phyloP scores from a whole-genome alignment of 768 basidiomycete genomes.

The Trametopsis cervina region DNA sequence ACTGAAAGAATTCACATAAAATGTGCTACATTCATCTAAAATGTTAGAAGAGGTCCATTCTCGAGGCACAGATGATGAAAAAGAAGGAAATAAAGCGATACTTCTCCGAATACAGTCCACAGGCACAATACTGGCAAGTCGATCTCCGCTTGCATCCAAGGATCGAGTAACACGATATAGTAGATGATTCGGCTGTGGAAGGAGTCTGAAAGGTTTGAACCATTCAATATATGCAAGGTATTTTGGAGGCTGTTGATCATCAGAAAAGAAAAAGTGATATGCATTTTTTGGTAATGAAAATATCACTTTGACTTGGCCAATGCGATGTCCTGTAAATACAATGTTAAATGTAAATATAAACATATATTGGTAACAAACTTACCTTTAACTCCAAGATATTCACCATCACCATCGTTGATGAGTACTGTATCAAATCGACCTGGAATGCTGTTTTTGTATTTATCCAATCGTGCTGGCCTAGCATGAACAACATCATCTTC shows the following conservation, averaged over 20 bases:
- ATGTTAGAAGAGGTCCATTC: background rate
- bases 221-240: slow-evolving; percentile 23
- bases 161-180: background rate
- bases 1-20: background rate
- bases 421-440: background rate
- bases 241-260: background rate
- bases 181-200: background rate
- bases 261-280: slow-evolving; percentile 1
- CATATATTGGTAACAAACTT: background rate
- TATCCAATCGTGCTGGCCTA: background rate
- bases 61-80: background rate
- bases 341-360: background rate
- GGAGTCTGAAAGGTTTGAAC: slow-evolving; percentile 22
- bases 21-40: background rate
- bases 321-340: slow-evolving; percentile 18
- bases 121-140: background rate
- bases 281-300: slow-evolving; percentile 17
- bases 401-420: background rate
- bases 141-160: background rate
- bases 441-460: background rate
- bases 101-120: background rate
- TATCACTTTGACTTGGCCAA: slow-evolving; percentile 22
- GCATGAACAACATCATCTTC: background rate
- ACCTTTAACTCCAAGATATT: background rate
- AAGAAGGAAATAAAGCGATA: background rate